Evolutionary conservation across 495 filamentous ascomycete species (phyloP).

Genomic region (Cladorrhinum samala): DNA sequence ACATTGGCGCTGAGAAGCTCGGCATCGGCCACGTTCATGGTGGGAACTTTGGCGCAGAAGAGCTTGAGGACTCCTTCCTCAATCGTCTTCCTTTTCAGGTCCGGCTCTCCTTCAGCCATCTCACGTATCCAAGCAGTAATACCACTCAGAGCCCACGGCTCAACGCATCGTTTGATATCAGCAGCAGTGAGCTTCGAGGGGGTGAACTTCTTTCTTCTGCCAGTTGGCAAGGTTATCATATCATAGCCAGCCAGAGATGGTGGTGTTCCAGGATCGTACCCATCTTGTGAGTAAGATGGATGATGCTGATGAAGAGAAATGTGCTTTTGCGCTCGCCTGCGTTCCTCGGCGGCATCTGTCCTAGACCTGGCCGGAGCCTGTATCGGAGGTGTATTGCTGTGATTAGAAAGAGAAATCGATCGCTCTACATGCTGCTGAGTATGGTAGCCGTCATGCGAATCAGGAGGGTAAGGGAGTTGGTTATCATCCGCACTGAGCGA

Average conservation of each 20-base stretch:
- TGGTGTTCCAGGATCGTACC: slow-evolving; percentile 46
- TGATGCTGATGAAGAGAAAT: slow-evolving; percentile 47
- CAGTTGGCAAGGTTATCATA: slow-evolving; percentile 63
- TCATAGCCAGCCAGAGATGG: slow-evolving; percentile 55
- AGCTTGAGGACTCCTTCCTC: slow-evolving; percentile 82
- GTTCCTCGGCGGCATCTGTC: slow-evolving; percentile 77
- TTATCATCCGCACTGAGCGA: slow-evolving; percentile 34
- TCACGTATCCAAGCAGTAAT: slow-evolving; percentile 80
- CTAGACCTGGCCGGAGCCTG: slow-evolving; percentile 82
- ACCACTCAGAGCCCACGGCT: slow-evolving; percentile 92
- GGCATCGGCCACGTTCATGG: slow-evolving; percentile 97
- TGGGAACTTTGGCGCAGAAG: slow-evolving; percentile 94
- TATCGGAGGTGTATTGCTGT: slow-evolving; percentile 73
- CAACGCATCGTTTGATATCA: slow-evolving; percentile 78
- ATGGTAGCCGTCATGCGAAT: slow-evolving; percentile 26
- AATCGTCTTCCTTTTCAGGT: slow-evolving; percentile 76
- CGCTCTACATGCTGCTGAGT: slow-evolving; percentile 60
- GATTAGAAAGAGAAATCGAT: slow-evolving; percentile 76
- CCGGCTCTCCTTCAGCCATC: slow-evolving; percentile 75
- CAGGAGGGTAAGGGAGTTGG: slow-evolving; percentile 23
- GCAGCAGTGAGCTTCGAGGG: slow-evolving; percentile 77
- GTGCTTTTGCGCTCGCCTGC: slow-evolving; percentile 53
- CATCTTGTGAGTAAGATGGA: slow-evolving; percentile 39
- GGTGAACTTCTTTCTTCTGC: slow-evolving; percentile 70
- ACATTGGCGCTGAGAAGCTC: slow-evolving; percentile 77